A percentile compares a stretch with the other conserved stretches of the same genome.
Evolutionary conservation across 768 basidiomycete species (phyloP).

Genomic region (Suillus subaureus): DNA sequence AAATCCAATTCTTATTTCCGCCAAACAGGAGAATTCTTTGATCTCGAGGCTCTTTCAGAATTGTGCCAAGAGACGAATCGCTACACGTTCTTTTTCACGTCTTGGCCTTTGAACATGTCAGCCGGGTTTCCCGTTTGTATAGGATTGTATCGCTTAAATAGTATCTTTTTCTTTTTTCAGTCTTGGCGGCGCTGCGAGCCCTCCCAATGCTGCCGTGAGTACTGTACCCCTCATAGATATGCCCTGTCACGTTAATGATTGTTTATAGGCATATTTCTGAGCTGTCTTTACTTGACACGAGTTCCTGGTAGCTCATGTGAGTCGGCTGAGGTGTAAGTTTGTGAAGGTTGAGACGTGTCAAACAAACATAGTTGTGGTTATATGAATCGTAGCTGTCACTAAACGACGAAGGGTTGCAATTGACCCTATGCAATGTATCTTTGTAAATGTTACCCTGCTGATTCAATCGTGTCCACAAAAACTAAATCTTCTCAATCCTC

Average conservation of each 20-base stretch:
- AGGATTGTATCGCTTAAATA: slow-evolving; percentile 4
- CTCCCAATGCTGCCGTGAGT: slow-evolving; percentile 70
- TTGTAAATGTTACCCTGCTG: background rate
- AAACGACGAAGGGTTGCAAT: background rate
- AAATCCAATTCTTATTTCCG: background rate
- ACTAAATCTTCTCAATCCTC: background rate
- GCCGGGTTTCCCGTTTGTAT: slow-evolving; percentile 26
- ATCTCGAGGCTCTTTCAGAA: slow-evolving; percentile 62
- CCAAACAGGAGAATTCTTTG: slow-evolving; percentile 65
- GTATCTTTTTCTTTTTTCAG: slow-evolving; percentile 23
- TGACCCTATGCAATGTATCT: slow-evolving; percentile 4
- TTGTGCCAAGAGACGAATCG: slow-evolving; percentile 57
- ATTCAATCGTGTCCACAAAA: background rate
- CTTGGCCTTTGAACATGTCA: slow-evolving; percentile 74
- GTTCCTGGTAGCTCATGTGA: slow-evolving; percentile 4
- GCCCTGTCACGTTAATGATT: slow-evolving; percentile 10
- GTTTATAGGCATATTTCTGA: slow-evolving; percentile 32
- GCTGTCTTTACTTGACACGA: background rate
- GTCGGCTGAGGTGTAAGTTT: slow-evolving; percentile 9
- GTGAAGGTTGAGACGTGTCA: slow-evolving; percentile 2
- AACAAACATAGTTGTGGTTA: background rate
- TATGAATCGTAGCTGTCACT: slow-evolving; percentile 4
- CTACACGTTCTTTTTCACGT: slow-evolving; percentile 78
- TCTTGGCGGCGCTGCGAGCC: slow-evolving; percentile 69
- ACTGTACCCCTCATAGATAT: background rate